Conservation (phyloP, 2,329 filamentous ascomycete genomes). For the Pyricularia pennisetigena region DNA sequence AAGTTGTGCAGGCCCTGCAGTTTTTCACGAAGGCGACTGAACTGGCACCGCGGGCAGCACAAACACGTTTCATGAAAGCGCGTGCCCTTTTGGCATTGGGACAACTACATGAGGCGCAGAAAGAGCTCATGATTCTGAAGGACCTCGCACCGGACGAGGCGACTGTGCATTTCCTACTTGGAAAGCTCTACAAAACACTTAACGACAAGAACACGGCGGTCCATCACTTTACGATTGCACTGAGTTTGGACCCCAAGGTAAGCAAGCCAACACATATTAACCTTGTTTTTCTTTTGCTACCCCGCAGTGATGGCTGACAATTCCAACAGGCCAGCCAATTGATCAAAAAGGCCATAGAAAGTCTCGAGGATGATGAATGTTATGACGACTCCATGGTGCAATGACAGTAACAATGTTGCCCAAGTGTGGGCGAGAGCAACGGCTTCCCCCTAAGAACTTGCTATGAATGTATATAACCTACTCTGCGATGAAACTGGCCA, state of each 20-base stretch:
- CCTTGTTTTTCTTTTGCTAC: slow-evolving; percentile 7
- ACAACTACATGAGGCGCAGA: slow-evolving; percentile 61
- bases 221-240: slow-evolving; percentile 84
- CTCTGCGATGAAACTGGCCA: neutral
- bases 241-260: slow-evolving; percentile 96
- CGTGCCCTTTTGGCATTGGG: slow-evolving; percentile 70
- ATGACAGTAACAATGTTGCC: slow-evolving; percentile 33
- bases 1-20: slow-evolving; percentile 65
- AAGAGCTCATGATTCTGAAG: slow-evolving; percentile 79
- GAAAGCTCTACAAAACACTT: slow-evolving; percentile 67
- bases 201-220: slow-evolving; percentile 73
- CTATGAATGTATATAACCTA: neutral
- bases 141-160: slow-evolving; percentile 90
- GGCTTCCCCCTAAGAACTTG: neutral
- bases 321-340: slow-evolving; percentile 66
- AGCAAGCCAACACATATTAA: slow-evolving; percentile 14
- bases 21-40: slow-evolving; percentile 78
- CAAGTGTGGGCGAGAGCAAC: neutral
- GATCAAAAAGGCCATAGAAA: slow-evolving; percentile 96
- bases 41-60: slow-evolving; percentile 68
- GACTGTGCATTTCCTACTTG: slow-evolving; percentile 90
- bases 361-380: slow-evolving; percentile 69
- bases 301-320: slow-evolving; percentile 11
- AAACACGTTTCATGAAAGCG: slow-evolving; percentile 90
- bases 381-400: slow-evolving; percentile 57